These are phyloP conservation scores for Iberis amara DNA, from an alignment of 441 rosid genomes.

Conservation along the genomic window DNA sequence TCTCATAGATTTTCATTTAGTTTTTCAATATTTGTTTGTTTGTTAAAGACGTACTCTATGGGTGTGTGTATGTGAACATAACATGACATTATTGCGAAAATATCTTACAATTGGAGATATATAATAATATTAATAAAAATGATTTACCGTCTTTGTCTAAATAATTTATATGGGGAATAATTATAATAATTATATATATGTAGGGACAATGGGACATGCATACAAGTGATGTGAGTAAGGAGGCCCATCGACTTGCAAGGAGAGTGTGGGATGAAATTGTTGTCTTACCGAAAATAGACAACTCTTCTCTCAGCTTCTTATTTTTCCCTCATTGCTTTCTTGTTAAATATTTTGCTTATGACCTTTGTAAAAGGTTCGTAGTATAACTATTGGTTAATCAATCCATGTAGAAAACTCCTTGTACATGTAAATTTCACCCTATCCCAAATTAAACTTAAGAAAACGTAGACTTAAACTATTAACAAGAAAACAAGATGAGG, in stretches of 20 bases:
- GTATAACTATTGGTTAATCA: background rate
- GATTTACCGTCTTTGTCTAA: constrained; percentile 32
- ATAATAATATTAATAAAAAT: background rate
- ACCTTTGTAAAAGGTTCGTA: background rate
- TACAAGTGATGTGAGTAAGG: constrained; percentile 24
- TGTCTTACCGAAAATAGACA: constrained; percentile 32
- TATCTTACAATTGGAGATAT: too few species aligned
- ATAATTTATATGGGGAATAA: constrained; percentile 27
- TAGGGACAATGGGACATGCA: background rate
- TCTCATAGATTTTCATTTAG: too few species aligned
- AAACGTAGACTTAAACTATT: too few species aligned
- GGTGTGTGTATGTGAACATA: constrained; percentile 21
- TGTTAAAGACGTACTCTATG: too few species aligned
- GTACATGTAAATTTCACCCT: too few species aligned
- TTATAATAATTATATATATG: constrained; percentile 11
- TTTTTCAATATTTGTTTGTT: too few species aligned
- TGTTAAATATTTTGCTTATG: background rate
- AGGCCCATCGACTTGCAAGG: constrained; percentile 29
- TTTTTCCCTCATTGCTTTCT: background rate
- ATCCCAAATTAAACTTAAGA: too few species aligned
- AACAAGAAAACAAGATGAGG: too few species aligned
- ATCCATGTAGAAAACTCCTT: too few species aligned
- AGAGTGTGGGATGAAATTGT: constrained; percentile 19
- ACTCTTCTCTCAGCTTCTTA: constrained; percentile 19
- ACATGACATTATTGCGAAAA: constrained; percentile 28